Percentiles rank a stretch among this genome's conserved stretches.
These are phyloP conservation scores for Aspergillus sclerotiicarbonarius DNA, from an alignment of 495 filamentous ascomycete genomes.

Conservation along the genomic window DNA sequence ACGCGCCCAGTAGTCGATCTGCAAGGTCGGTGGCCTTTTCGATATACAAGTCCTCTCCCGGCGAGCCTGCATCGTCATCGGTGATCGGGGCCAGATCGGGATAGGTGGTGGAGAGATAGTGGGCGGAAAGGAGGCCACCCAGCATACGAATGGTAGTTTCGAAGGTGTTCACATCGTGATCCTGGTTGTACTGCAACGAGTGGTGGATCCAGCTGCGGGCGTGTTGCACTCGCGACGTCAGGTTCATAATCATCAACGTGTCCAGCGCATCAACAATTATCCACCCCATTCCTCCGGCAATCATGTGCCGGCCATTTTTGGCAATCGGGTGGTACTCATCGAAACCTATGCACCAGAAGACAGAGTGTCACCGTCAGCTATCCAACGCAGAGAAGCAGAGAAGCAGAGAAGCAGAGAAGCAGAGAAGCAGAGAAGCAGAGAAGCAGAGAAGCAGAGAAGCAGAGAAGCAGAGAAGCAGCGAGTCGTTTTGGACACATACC, in stretches of 20 bases:
- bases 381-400: background rate
- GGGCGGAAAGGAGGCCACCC: constrained; percentile 88
- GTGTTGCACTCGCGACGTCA: constrained; percentile 79
- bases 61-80: constrained; percentile 63
- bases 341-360: constrained; percentile 54
- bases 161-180: constrained; percentile 96
- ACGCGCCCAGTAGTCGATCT: constrained; percentile 81
- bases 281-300: constrained; percentile 76
- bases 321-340: constrained; percentile 83
- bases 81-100: constrained; percentile 63
- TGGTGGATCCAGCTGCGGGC: constrained; percentile 90
- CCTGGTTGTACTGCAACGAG: constrained; percentile 77
- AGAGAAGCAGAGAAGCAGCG: background rate
- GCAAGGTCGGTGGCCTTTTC: constrained; percentile 95
- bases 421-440: background rate
- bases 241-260: constrained; percentile 97
- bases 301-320: constrained; percentile 80
- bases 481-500: constrained; percentile 50
- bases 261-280: constrained; percentile 96
- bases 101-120: constrained; percentile 80
- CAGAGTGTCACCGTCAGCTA: background rate
- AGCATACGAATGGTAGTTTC: constrained; percentile 99
- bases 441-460: background rate
- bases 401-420: background rate
- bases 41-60: constrained; percentile 86